Conservation (phyloP, 2,329 filamentous ascomycete species). For the Neocucurbitaria cava region DNA sequence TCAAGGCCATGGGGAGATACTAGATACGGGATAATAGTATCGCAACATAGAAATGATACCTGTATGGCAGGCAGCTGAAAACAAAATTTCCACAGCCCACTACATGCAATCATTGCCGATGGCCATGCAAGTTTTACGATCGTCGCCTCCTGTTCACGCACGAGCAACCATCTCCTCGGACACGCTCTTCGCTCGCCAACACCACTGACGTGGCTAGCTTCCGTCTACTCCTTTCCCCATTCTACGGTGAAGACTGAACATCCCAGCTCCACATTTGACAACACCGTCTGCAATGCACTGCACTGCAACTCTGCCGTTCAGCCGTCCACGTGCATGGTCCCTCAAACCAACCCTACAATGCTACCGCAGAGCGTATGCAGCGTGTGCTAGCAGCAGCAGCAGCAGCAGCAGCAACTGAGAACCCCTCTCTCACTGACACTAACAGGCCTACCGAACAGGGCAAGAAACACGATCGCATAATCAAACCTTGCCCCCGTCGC, state of each 20-base stretch:
- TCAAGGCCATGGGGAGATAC: conserved; percentile 5
- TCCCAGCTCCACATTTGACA: not conserved
- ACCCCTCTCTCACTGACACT: too few relatives aligned
- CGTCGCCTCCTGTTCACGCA: not conserved
- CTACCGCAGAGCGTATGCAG: not conserved
- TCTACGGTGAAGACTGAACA: not conserved
- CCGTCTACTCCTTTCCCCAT: conserved; percentile 7
- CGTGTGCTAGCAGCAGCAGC: too few relatives aligned
- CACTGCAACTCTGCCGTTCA: not conserved
- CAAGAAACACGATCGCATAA: too few relatives aligned
- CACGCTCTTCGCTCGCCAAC: conserved; percentile 1
- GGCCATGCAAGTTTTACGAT: conserved; percentile 8
- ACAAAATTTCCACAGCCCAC: not conserved
- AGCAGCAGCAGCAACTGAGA: too few relatives aligned
- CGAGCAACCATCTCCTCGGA: not conserved
- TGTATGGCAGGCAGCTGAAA: too few relatives aligned
- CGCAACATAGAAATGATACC: conserved; percentile 32
- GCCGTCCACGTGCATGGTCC: not conserved
- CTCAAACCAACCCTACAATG: not conserved
- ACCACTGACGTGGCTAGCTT: conserved; percentile 29
- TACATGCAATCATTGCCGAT: not conserved
- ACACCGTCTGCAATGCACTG: not conserved
- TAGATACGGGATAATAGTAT: not conserved
- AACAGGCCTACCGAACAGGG: too few relatives aligned
- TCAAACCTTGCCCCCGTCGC: too few relatives aligned